phyloP scores from a whole-genome alignment of 345 rosid genomes.

The Rhodamnia argentea region DNA sequence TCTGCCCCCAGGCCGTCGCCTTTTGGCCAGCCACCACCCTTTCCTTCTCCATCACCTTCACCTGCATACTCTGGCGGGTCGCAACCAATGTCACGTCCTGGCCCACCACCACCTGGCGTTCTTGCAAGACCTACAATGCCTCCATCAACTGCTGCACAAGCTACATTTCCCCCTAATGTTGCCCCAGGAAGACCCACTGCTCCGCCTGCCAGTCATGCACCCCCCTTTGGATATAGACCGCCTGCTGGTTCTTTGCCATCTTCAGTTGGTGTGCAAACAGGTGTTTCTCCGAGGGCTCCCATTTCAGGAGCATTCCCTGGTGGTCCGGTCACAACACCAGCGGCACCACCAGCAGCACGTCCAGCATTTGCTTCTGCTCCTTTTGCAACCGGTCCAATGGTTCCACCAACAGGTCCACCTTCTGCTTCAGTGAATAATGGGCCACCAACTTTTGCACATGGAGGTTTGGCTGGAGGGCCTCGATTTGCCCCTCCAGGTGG shows the following conservation, averaged over 20 bases:
- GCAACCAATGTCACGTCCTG: conserved; percentile 51
- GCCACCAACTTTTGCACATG: conserved; percentile 23
- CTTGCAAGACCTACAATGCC: conserved; percentile 40
- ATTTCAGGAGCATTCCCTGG: conserved; percentile 17
- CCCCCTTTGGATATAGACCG: conserved; percentile 53
- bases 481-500: conserved; percentile 26
- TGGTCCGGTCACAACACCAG: conserved; percentile 7
- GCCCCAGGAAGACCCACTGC: conserved; percentile 50
- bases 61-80: conserved; percentile 8
- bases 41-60: conserved; percentile 32
- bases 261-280: conserved; percentile 15
- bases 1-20: conserved; percentile 53
- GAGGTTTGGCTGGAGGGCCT: conserved; percentile 22
- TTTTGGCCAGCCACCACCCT: conserved; percentile 45
- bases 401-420: conserved; percentile 6
- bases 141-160: conserved; percentile 35
- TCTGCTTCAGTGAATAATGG: conserved; percentile 40
- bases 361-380: conserved; percentile 36
- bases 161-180: conserved; percentile 31
- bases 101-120: conserved; percentile 34
- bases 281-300: conserved; percentile 1
- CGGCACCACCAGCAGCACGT: conserved; percentile 28
- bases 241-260: conserved; percentile 36
- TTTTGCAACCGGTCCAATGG: conserved; percentile 18
- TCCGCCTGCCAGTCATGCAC: conserved; percentile 37